Conservation (phyloP, 495 filamentous ascomycete species). For the Trichocladium uniseriatum region DNA sequence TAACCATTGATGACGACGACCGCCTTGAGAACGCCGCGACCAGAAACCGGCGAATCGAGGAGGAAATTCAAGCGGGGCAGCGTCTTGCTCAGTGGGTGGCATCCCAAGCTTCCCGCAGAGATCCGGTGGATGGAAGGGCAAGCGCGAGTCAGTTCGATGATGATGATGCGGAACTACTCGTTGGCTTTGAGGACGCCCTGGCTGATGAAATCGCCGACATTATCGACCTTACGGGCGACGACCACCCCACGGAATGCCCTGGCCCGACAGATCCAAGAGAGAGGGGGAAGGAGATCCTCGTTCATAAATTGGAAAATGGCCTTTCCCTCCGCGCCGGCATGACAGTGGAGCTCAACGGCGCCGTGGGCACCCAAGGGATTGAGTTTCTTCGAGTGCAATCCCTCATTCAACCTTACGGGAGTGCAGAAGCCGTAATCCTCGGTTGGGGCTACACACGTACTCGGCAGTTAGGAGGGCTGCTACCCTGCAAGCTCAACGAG, state of each 20-base stretch:
- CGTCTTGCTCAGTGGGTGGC: neutral
- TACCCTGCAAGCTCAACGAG: conserved; percentile 17
- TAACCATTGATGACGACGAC: neutral
- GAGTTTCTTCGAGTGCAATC: conserved; percentile 10
- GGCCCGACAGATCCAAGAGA: too few species aligned
- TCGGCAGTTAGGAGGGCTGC: neutral
- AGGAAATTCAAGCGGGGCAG: neutral
- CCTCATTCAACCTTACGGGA: neutral
- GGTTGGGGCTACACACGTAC: conserved; percentile 5
- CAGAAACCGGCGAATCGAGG: neutral
- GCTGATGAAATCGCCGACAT: neutral
- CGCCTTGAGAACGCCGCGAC: too few species aligned
- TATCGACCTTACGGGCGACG: conserved; percentile 8
- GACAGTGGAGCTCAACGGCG: neutral
- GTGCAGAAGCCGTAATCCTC: neutral
- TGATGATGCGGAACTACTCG: too few species aligned
- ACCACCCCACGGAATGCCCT: too few species aligned
- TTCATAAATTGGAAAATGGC: too few species aligned
- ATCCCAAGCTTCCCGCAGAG: too few species aligned
- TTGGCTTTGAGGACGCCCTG: neutral
- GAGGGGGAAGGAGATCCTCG: too few species aligned
- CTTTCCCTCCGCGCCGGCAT: neutral
- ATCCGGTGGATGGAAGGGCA: too few species aligned
- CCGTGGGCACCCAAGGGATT: neutral
- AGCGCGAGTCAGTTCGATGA: too few species aligned